Evolutionary conservation across 768 basidiomycete genomes (phyloP).

Genomic region (Fibroporia radiculosa): DNA sequence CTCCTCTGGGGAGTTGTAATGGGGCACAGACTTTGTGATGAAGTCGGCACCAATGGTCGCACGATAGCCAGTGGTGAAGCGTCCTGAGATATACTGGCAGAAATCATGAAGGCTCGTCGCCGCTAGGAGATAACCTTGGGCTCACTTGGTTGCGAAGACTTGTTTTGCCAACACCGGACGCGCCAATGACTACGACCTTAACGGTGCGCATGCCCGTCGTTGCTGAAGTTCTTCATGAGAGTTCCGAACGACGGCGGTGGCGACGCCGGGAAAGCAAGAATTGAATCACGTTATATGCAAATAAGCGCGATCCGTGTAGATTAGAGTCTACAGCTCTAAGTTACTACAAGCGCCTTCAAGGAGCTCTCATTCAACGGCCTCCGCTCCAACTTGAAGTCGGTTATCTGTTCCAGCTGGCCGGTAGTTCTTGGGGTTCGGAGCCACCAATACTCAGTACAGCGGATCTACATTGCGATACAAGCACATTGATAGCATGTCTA

Average conservation of each 20-base stretch:
- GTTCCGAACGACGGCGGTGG: neutral
- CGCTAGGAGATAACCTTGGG: neutral
- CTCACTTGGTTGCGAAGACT: conserved; percentile 67
- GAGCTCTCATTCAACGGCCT: too few relatives aligned
- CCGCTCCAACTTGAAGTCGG: too few relatives aligned
- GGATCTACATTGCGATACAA: too few relatives aligned
- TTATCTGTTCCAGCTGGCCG: too few relatives aligned
- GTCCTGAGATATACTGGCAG: conserved; percentile 62
- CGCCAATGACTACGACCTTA: conserved; percentile 77
- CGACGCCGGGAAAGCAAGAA: neutral
- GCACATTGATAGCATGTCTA: too few relatives aligned
- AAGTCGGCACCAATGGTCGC: conserved; percentile 91
- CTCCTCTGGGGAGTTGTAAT: conserved; percentile 47
- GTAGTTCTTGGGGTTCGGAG: too few relatives aligned
- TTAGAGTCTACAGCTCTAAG: too few relatives aligned
- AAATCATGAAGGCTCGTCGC: neutral
- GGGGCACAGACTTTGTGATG: conserved; percentile 64
- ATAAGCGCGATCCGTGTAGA: too few relatives aligned
- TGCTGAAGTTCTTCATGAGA: conserved; percentile 1
- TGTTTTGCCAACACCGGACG: conserved; percentile 82
- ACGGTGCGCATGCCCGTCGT: conserved; percentile 50
- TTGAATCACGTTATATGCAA: too few relatives aligned
- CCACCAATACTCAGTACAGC: too few relatives aligned
- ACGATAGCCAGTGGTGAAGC: conserved; percentile 69
- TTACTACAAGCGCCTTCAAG: too few relatives aligned